Evolutionary conservation across 2,329 filamentous ascomycete species (phyloP).

Genomic region (Pestalotiopsis sp.): DNA sequence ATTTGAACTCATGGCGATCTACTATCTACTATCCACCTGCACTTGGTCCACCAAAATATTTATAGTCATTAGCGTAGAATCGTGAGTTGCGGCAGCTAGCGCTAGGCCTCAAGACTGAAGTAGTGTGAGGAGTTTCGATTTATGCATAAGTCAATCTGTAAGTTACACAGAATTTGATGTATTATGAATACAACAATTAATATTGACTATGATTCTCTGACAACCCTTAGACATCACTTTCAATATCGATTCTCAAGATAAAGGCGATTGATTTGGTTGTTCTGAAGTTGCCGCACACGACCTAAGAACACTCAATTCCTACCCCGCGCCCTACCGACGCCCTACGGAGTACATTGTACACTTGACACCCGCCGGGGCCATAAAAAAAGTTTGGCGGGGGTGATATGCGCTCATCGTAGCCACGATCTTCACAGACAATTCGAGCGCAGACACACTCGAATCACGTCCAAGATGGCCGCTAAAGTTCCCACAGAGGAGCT

Average conservation of each 20-base stretch:
- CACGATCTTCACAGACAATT: background rate
- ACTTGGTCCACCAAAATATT: background rate
- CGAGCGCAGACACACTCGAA: background rate
- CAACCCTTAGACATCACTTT: too few species aligned
- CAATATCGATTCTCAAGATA: too few species aligned
- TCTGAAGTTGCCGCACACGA: too few species aligned
- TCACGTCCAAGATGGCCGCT: constrained; percentile 40
- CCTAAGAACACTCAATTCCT: background rate
- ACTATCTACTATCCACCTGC: too few species aligned
- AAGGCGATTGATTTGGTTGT: background rate
- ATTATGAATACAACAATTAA: too few species aligned
- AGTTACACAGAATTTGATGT: too few species aligned
- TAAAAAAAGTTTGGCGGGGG: constrained; percentile 4
- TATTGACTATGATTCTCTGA: too few species aligned
- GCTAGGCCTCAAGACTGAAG: background rate
- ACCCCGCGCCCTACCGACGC: constrained; percentile 1
- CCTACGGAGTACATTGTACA: background rate
- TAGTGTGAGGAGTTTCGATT: too few species aligned
- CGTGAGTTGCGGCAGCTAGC: background rate
- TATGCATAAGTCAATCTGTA: too few species aligned
- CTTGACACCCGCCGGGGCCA: background rate
- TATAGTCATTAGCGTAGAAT: background rate
- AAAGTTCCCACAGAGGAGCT: constrained; percentile 43
- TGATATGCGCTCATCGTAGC: background rate
- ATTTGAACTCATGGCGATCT: too few species aligned